These are phyloP conservation scores for Ramichloridium luteum DNA, from an alignment of 2,329 filamentous ascomycete species.

Conservation along the genomic window DNA sequence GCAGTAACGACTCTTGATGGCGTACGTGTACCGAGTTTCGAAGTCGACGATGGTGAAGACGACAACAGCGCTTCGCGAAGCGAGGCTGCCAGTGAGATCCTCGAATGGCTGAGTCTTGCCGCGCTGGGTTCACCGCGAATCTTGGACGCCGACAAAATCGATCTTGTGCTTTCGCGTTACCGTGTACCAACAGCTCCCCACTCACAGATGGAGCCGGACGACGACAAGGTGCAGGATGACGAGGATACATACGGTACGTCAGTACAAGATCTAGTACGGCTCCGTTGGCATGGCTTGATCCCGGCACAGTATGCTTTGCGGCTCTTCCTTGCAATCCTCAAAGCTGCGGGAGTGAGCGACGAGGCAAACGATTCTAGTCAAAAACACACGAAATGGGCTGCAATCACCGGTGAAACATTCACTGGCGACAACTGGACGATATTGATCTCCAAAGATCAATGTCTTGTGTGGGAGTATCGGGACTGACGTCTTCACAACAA, in stretches of 20 bases:
- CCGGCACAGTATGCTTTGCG: conserved; percentile 23
- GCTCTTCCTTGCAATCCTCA: conserved; percentile 19
- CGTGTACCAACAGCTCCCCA: conserved; percentile 33
- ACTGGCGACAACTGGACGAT: conserved; percentile 20
- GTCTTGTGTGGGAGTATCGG: conserved; percentile 24
- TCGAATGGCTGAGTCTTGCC: conserved; percentile 66
- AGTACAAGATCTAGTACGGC: conserved; percentile 20
- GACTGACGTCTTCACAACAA: no score
- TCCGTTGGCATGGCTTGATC: conserved; percentile 35
- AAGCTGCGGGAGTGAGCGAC: conserved; percentile 13
- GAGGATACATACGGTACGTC: neutral
- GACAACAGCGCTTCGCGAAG: conserved; percentile 38
- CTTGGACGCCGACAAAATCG: conserved; percentile 43
- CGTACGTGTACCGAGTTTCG: conserved; percentile 22
- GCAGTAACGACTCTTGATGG: conserved; percentile 16
- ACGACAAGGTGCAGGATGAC: no score
- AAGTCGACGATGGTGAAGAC: conserved; percentile 29
- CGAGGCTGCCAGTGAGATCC: conserved; percentile 48
- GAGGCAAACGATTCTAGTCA: no score
- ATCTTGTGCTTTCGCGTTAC: conserved; percentile 60
- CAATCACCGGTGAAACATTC: conserved; percentile 20
- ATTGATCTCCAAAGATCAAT: conserved; percentile 15
- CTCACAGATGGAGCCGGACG: no score
- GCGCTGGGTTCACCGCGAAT: conserved; percentile 55
- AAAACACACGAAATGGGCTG: conserved; percentile 25